phyloP scores from a whole-genome alignment of 2,329 filamentous ascomycete species.

The Harringtonia aguacate region DNA sequence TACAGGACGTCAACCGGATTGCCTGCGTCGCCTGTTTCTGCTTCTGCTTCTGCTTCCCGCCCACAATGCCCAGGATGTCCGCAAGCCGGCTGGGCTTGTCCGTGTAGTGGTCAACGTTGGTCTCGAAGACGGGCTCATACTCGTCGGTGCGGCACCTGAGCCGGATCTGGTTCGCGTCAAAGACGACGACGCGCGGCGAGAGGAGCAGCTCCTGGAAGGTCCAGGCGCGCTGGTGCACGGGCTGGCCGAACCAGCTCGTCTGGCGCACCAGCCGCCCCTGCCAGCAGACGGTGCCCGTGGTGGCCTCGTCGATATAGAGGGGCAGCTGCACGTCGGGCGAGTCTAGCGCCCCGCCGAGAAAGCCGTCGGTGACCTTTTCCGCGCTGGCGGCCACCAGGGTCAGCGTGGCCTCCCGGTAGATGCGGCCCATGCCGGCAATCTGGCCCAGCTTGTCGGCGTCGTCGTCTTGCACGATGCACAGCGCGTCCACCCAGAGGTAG shows the following conservation, averaged over 20 bases:
- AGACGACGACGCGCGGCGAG: not conserved
- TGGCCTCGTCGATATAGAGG: not conserved
- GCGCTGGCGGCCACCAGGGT: slow-evolving; percentile 1
- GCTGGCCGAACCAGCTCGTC: not conserved
- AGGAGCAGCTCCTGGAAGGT: not conserved
- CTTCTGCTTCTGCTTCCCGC: not conserved
- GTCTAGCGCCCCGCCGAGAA: not conserved
- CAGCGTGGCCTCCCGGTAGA: slow-evolving; percentile 1
- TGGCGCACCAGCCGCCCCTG: not conserved
- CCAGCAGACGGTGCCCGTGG: not conserved
- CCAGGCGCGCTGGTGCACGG: not conserved
- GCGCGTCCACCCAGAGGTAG: slow-evolving; percentile 11
- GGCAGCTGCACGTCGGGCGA: not conserved
- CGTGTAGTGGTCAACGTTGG: not conserved
- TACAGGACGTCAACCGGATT: no score
- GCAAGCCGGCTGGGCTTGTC: not conserved
- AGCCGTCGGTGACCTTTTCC: not conserved
- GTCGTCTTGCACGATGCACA: slow-evolving; percentile 10
- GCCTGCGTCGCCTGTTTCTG: not conserved
- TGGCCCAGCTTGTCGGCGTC: not conserved
- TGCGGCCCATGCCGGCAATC: slow-evolving; percentile 4
- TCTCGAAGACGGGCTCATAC: not conserved
- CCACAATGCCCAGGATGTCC: not conserved
- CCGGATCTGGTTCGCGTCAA: not conserved
- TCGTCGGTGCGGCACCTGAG: not conserved